Conservation (phyloP, 148 eudicot genomes). For the Suaeda aralocaspica region DNA sequence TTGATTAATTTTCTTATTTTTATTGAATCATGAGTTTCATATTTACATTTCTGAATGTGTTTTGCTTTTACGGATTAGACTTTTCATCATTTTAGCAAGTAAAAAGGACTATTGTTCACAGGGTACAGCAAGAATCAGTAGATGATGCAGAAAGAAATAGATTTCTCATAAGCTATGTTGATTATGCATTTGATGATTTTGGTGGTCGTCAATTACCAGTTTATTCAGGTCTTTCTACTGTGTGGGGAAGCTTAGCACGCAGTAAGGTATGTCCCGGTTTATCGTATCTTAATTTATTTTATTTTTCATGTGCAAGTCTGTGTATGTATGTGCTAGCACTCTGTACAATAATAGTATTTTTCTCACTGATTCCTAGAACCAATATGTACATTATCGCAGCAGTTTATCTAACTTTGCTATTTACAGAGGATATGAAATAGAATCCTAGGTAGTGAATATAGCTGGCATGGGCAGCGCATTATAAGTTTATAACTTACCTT, state of each 20-base stretch:
- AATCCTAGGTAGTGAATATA: not conserved
- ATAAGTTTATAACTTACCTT: not conserved
- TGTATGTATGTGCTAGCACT: not conserved
- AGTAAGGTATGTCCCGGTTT: constrained; percentile 60
- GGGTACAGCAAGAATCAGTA: constrained; percentile 98
- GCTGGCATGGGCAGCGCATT: not conserved
- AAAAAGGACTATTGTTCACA: constrained; percentile 21
- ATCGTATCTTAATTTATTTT: constrained; percentile 12
- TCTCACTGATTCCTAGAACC: not conserved
- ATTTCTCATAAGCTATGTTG: constrained; percentile 79
- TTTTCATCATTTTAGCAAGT: not conserved
- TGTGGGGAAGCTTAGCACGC: constrained; percentile 99
- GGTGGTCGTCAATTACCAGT: constrained; percentile 97
- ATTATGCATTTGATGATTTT: constrained; percentile 95
- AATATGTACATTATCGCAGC: not conserved
- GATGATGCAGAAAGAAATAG: constrained; percentile 94
- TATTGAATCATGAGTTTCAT: not conserved
- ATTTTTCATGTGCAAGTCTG: not conserved
- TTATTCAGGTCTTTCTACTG: constrained; percentile 95
- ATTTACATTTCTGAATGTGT: not conserved
- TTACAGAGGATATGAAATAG: not conserved
- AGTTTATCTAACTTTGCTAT: not conserved
- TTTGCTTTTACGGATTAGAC: not conserved
- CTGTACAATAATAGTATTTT: not conserved
- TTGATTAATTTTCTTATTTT: too few relatives aligned